Base-by-base conservation (phyloP, 768 basidiomycete species). In the Gelatoporia subvermispora region DNA sequence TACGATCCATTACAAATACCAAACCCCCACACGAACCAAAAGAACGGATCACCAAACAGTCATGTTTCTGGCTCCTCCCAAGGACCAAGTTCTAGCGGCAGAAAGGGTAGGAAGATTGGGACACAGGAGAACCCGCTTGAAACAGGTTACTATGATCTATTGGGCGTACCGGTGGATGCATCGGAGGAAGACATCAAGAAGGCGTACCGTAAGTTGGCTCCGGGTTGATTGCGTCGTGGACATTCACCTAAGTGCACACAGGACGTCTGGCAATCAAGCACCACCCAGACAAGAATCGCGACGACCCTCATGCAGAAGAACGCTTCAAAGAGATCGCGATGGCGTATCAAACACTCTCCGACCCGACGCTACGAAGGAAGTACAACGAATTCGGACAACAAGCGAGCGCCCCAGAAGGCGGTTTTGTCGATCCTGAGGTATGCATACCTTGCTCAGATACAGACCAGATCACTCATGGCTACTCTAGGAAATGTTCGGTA, bases 381-480 rank as follows among this genome's bases (percentile, higher is more conserved):
- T 95, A 94, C 70, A 93, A 95, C 66, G 88, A 91, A 62, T 94
- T 93, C 61, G 93, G 91, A 1, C 73, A 86, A 0, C 88, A 86
- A 67, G 89, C 86, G 69, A 87, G 81, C 45, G 82, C 75, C 10
- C 82, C 86, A 0, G 90, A 92, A 49, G 90, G 89, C 24, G 91
- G 89, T 2, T 91, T 81, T 57, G 84, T 93, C 43, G 92, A 95
- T 65, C 92, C 92, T 0, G 87, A 90, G 55, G 84, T 85, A 55
- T 17, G 43, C 24, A 23, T 22, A n/a, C 18, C 25, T 31, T 5
- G 13, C 28, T 7, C 28, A 7, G 28, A 31, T 31, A 5, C 28
- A 13, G 28, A 31, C 7, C 28, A 7, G 13, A 7, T 31, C 28
- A 31, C 28, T 35, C 8, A 50, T 25, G n/a, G 35, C n/a, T 21